Base-by-base conservation (phyloP, 306 rosid genomes). In the Trifolium subterraneum region DNA sequence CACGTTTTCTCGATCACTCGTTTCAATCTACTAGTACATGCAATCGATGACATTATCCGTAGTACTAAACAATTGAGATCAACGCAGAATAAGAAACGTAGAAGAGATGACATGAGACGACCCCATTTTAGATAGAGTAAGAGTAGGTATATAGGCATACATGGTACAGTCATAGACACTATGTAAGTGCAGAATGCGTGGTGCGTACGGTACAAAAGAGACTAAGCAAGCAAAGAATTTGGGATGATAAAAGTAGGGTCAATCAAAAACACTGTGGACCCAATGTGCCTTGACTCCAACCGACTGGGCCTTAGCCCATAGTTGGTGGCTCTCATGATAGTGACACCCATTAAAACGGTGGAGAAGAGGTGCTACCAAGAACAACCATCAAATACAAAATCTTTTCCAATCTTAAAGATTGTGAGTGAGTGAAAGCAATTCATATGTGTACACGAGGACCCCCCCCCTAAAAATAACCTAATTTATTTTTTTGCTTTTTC, bases 221-320 rank as follows among this genome's bases (percentile, higher is more conserved):
- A 68, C 35, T 20, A 65, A 35, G 35, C 33, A 29, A 29, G 4
- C 27, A 55, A 25, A 56, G 35, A 56, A 56, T 56, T 56, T 56
- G 63, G n/a, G 35, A 36, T 2, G 16, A 3, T 29, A 14, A 23
- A 56, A 25, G 73, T 59, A 64, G 81, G 72, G 77, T 33, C 60
- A 44, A 36, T 1, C 2, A 15, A 25, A 19, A 31, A 71, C 67
- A 64, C 7, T 10, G 20, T 64, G 78, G 91, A 77, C 25, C 73
- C 74, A 48, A 29, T 45, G 55, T 84, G 89, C 81, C 82, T 59
- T 63, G 81, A 22, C 42, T 82, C 88, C 83, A 78, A 80, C 88
- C 79, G 86, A 81, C 84, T 88, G 88, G 89, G 85, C 87, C 88
- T 20, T 7, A 73, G 87, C 85, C 86, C 89, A 84, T 52, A 82